phyloP scores from a whole-genome alignment of 257 asterid genomes.

The Plantago elongata region DNA sequence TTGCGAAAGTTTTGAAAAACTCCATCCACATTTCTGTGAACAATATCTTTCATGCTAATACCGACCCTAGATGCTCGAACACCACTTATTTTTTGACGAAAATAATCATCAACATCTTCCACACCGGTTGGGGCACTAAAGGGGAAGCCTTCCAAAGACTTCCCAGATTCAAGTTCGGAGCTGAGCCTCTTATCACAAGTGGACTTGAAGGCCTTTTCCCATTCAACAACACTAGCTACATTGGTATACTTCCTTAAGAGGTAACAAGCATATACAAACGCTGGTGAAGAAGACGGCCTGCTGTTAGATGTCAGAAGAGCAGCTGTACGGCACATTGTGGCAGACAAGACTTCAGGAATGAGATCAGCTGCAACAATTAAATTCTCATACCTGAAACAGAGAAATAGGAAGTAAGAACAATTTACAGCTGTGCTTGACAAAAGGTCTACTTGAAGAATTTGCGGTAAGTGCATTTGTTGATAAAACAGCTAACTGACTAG shows the following conservation, averaged over 20 bases:
- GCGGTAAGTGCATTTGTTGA: no score
- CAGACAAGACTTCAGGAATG: conserved; percentile 78
- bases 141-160: conserved; percentile 61
- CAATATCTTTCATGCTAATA: conserved; percentile 81
- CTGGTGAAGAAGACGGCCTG: conserved; percentile 64
- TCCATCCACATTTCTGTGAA: conserved; percentile 76
- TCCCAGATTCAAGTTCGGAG: conserved; percentile 81
- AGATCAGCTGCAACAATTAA: conserved; percentile 82
- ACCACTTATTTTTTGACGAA: conserved; percentile 86
- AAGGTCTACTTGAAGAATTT: no score
- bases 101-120: conserved; percentile 87
- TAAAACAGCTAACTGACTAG: no score
- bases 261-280: conserved; percentile 65
- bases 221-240: conserved; percentile 72
- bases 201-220: conserved; percentile 79
- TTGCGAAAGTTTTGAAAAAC: conserved; percentile 43
- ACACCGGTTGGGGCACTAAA: conserved; percentile 95
- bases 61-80: conserved; percentile 79
- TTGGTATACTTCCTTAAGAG: conserved; percentile 68
- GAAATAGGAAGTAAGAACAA: background rate
- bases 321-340: conserved; percentile 68
- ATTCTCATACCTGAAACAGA: conserved; percentile 74
- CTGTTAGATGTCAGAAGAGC: conserved; percentile 69
- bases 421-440: no score
- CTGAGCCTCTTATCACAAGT: conserved; percentile 71